Evolutionary conservation across 108 stramenopile genomes (phyloP).

Genomic region (Nannochloropsis gaditana): DNA sequence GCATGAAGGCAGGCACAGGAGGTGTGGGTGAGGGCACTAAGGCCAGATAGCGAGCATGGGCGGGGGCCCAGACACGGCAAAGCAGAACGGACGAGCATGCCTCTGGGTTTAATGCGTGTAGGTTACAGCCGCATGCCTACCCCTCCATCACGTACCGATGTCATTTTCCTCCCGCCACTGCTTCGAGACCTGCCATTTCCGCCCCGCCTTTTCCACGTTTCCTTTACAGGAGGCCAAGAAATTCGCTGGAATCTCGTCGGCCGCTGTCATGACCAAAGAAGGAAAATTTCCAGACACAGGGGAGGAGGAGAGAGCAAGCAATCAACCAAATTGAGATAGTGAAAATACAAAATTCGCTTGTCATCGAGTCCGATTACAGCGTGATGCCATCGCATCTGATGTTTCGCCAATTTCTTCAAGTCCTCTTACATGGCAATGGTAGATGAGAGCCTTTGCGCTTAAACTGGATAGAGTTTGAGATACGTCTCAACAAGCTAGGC

Average conservation of each 20-base stretch:
- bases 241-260: neutral
- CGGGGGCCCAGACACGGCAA: too few relatives aligned
- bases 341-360: too few relatives aligned
- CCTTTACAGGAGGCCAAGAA: neutral
- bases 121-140: neutral
- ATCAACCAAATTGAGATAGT: too few relatives aligned
- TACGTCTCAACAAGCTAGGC: neutral
- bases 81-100: too few relatives aligned
- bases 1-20: neutral
- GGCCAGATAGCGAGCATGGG: too few relatives aligned
- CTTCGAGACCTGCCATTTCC: neutral
- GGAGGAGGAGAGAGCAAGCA: too few relatives aligned
- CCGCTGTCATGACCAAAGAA: too few relatives aligned
- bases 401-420: too few relatives aligned
- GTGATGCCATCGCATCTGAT: too few relatives aligned
- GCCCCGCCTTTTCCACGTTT: slow-evolving; percentile 4
- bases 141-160: neutral
- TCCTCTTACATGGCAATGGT: neutral
- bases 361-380: too few relatives aligned
- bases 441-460: neutral
- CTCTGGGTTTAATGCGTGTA: too few relatives aligned
- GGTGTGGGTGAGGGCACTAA: neutral
- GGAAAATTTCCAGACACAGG: too few relatives aligned
- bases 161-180: slow-evolving; percentile 7
- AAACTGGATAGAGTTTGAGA: neutral